Evolutionary conservation across 805 yeast genomes (phyloP), one percentile per base, ranked within the genome.

Genomic region (Tetrapisispora fleetii): DNA sequence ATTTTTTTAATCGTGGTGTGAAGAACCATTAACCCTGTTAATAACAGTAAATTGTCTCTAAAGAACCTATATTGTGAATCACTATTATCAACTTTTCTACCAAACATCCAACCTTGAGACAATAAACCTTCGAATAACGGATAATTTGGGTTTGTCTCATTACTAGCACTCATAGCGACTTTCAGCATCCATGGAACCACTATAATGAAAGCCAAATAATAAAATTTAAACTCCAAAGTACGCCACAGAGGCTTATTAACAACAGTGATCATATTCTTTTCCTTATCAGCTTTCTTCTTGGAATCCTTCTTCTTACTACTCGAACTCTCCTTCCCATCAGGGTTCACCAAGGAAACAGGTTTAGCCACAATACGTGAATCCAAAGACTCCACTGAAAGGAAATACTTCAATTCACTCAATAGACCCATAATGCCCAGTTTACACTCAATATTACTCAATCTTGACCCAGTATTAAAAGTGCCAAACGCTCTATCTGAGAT

Each of bases 31-130:
- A 87, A 69, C 0, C 68, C 77, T n/a, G 71, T 60, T 44, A 93
- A 68, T 44, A 84, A 62, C 13, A 79, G 76, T 53, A 91, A 72
- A 60, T 89, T 89, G 60, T 85, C 83, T 57, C 99, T 76, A 62
- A 93, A 88, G 59, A 89, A 87, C 24, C 86, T 67, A 60, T 91
- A 93, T 65, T 93, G 99, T 32, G 74, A 72, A 63, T 93, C 99
- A 5, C 95, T 84, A 62, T 91, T 90, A 64, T 93, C 99, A 39
- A 88, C 95, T 65, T 83, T 84, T 24, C 96, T 69, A 9, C 95
- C 96, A 61, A 83, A 78, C 56, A 89, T 68, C 98, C 98, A 91
- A 4, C 99, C 98, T 6, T 79, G 72, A 28, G 83, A 73, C 46
- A 91, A 70, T 37, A 82, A 68, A 45, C 78, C 75, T 54, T 76